Conservation (phyloP, 805 yeast species). For the Candida multigemmis region DNA sequence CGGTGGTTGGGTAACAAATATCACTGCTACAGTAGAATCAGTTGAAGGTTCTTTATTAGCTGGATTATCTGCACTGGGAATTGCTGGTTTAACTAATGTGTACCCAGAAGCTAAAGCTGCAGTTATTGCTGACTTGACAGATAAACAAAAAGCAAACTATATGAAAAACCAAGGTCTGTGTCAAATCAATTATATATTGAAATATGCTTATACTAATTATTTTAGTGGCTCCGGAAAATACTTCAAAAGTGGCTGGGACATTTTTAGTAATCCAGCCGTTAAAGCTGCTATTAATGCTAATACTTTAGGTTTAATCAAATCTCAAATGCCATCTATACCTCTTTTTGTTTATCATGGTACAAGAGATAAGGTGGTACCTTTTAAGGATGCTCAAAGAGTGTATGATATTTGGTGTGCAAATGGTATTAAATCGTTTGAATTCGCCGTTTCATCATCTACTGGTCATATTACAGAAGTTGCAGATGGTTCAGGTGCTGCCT, state of each 20-base stretch:
- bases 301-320: conserved; percentile 5
- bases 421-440: conserved; percentile 16
- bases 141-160: conserved; percentile 1
- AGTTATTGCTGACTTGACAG: conserved; percentile 1
- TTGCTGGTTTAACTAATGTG: conserved; percentile 20
- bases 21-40: conserved; percentile 15
- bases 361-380: conserved; percentile 12
- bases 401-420: conserved; percentile 15
- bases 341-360: conserved; percentile 12
- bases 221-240: conserved; percentile 5
- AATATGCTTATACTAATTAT: conserved; percentile 3
- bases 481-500: conserved; percentile 10
- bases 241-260: conserved; percentile 5
- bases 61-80: conserved; percentile 19
- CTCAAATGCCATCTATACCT: conserved; percentile 12
- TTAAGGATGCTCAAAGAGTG: conserved; percentile 6
- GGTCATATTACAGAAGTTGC: conserved; percentile 13
- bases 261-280: conserved; percentile 2
- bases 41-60: conserved; percentile 17
- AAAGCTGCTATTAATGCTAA: conserved; percentile 3
- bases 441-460: conserved; percentile 11
- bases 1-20: conserved; percentile 27
- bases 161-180: conserved; percentile 2
- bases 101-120: conserved; percentile 12
- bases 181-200: not conserved